Base-by-base conservation (phyloP, 306 rosid species). In the Phaseolus lunatus region DNA sequence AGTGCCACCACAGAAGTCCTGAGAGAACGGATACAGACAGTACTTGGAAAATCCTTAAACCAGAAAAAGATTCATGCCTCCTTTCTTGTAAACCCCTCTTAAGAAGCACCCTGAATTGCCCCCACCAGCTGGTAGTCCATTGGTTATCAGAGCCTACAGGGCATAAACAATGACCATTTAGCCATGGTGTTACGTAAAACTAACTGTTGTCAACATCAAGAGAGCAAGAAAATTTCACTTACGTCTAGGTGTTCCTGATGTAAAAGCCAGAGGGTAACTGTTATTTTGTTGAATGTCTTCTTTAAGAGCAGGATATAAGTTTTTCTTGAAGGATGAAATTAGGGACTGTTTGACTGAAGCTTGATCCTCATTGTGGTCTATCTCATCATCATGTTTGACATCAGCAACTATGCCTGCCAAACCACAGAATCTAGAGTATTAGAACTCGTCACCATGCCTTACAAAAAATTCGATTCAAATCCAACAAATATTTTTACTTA, bases 1-100 rank as follows among this genome's bases (percentile, higher is more conserved):
- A 87, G 72, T 92, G 89, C 97, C 96, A 94, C 98, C 98, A 94
- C 0, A 92, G 76, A 26, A 92, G 93, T 35, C 97, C 97, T 2
- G 97, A 90, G 48, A 94, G 91, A 78, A 94, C 16, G 39, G 98
- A 84, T 7, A 92, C 98, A 44, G 97, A 92, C 86, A 92, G 75
- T 50, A 92, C 96, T 81, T 94, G 98, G 53, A 92, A 90, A 86
- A 94, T 94, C 78, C 86, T 89, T 19, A 94, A 73, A 64, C 93
- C 92, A 9, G 98, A 94, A 82, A 87, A 94, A 31, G 98, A 92
- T 88, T 94, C 97, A 74, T 92, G 96, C 57, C 86, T 90, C 65
- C 98, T 90, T 59, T 92, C 98, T 44, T 82, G 72, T 71, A 94
- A 78, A 71, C 98, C 96, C 78, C 98, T 90, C 70, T 82, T 81